phyloP scores from a whole-genome alignment of 1,284 basidiomycete species.

The Trichosporon faecale region DNA sequence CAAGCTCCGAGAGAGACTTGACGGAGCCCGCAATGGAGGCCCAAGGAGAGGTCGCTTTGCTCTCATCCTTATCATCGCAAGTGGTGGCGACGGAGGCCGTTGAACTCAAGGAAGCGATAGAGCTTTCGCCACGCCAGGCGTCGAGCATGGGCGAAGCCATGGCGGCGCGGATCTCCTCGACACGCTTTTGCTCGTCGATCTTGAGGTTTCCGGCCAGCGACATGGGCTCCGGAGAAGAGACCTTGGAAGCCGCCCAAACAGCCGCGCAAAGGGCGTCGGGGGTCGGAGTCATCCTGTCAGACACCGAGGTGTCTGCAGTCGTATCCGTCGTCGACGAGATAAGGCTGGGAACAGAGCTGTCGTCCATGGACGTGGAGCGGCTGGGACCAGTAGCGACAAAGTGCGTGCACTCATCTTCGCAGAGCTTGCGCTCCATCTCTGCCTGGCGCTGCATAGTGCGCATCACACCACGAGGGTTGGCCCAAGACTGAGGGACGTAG shows the following conservation, averaged over 20 bases:
- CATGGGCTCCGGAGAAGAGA: conserved; percentile 1
- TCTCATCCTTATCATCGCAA: conserved; percentile 22
- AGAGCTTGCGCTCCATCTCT: conserved; percentile 45
- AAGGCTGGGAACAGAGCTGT: conserved; percentile 28
- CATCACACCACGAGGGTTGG: conserved; percentile 63
- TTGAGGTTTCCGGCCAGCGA: conserved; percentile 12
- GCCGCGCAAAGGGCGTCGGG: conserved; percentile 20
- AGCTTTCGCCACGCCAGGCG: conserved; percentile 23
- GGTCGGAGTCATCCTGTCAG: conserved; percentile 4
- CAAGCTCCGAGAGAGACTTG: conserved; percentile 32
- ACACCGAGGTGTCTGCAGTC: conserved; percentile 28
- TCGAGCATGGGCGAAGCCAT: conserved; percentile 40
- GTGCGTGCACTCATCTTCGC: conserved; percentile 26
- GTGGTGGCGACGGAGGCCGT: conserved; percentile 20
- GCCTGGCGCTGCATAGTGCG: conserved; percentile 64
- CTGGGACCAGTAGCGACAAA: conserved; percentile 25
- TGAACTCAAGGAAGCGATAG: conserved; percentile 22
- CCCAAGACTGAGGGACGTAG: conserved; percentile 70
- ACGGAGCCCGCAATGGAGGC: conserved; percentile 22
- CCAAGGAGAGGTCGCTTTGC: conserved; percentile 24
- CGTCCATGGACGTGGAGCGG: conserved; percentile 26
- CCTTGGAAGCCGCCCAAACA: conserved; percentile 20
- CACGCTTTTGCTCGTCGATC: conserved; percentile 29
- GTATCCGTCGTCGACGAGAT: conserved; percentile 25
- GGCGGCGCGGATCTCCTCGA: conserved; percentile 36